A percentile compares a stretch with the other conserved stretches of the same genome.
phyloP scores from a whole-genome alignment of 352 stramenopile species.

The Globisporangium yorkense region DNA sequence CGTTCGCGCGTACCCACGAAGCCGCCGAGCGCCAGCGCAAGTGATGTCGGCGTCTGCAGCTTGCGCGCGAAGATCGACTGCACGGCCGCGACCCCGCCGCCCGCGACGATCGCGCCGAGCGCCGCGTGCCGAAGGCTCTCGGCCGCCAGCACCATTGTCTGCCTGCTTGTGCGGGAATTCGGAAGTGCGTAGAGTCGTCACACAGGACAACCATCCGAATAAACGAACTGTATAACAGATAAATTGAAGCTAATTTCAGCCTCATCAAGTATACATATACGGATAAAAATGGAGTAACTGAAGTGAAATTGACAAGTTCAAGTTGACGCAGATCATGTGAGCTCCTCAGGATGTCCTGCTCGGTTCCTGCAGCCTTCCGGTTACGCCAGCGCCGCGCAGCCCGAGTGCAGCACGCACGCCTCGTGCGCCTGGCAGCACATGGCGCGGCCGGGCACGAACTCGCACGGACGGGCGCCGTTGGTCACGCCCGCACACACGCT shows the following conservation, averaged over 20 bases:
- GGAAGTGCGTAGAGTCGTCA: not conserved
- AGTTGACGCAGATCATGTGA: not conserved
- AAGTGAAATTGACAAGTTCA: too few relatives aligned
- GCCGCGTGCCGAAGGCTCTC: slow-evolving; percentile 34
- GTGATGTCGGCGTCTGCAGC: slow-evolving; percentile 29
- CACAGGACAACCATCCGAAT: too few relatives aligned
- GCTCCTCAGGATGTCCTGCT: not conserved
- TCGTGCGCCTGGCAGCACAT: slow-evolving; percentile 76
- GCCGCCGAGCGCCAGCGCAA: slow-evolving; percentile 43
- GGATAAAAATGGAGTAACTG: too few relatives aligned
- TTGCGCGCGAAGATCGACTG: slow-evolving; percentile 38
- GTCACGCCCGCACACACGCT: slow-evolving; percentile 28
- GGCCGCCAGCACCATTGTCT: slow-evolving; percentile 13
- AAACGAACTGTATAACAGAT: too few relatives aligned
- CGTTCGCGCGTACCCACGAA: slow-evolving; percentile 35
- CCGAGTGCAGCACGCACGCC: slow-evolving; percentile 55
- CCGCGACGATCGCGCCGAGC: slow-evolving; percentile 24
- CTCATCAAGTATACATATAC: too few relatives aligned
- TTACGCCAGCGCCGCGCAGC: slow-evolving; percentile 37
- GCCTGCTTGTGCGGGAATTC: not conserved
- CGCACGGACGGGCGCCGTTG: slow-evolving; percentile 43
- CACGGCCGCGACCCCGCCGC: slow-evolving; percentile 24
- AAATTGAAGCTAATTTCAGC: too few relatives aligned
- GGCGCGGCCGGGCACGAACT: slow-evolving; percentile 51
- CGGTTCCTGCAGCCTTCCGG: not conserved